Evolutionary conservation across 176 grass and related monocot genomes (phyloP).

Genomic region (Puya raimondii): DNA sequence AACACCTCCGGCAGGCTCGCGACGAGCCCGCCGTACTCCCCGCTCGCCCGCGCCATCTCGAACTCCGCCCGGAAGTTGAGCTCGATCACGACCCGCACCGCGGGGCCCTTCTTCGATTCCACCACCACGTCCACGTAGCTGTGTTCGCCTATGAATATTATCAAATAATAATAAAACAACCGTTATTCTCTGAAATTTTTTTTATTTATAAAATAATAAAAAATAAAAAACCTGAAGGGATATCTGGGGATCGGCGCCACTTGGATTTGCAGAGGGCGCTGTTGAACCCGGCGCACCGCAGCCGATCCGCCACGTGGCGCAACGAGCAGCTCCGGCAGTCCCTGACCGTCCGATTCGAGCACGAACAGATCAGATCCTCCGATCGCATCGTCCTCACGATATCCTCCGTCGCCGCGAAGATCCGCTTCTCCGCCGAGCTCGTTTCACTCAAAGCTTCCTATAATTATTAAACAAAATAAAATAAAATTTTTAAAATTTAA

Average conservation of each 20-base stretch:
- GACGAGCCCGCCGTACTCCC: conserved; percentile 61
- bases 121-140: conserved; percentile 72
- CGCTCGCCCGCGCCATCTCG: conserved; percentile 70
- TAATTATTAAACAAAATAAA: background rate
- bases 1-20: conserved; percentile 49
- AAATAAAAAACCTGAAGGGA: conserved; percentile 53
- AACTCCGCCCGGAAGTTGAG: conserved; percentile 78
- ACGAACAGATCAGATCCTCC: conserved; percentile 27
- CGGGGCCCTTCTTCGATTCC: conserved; percentile 48
- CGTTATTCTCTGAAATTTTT: background rate
- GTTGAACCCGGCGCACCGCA: conserved; percentile 54
- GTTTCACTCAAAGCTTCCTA: conserved; percentile 62
- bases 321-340: conserved; percentile 56
- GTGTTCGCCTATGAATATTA: conserved; percentile 60
- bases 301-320: conserved; percentile 31
- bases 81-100: conserved; percentile 69
- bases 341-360: conserved; percentile 24
- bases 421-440: conserved; percentile 63
- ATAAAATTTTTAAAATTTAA: background rate
- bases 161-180: background rate
- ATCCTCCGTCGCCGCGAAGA: conserved; percentile 42
- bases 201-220: background rate
- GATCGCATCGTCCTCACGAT: conserved; percentile 36
- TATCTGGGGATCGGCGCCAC: conserved; percentile 61
- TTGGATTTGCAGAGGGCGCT: conserved; percentile 85